Evolutionary conservation across 192 early-diverging fungal species (phyloP), one percentile per base, ranked within the genome.

Genomic region (Backusella morwellensis): DNA sequence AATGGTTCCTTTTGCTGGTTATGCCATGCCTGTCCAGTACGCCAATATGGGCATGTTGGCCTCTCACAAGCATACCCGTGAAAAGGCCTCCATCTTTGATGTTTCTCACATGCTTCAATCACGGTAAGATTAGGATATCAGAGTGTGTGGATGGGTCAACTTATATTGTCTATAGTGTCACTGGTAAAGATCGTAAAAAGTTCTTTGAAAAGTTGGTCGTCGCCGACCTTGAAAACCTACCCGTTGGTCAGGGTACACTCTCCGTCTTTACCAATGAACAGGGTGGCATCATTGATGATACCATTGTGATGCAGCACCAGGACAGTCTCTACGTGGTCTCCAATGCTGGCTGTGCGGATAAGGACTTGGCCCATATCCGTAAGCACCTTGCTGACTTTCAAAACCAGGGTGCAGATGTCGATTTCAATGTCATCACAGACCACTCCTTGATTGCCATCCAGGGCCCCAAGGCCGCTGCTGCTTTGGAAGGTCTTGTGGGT

Each of bases 21-120:
- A 95, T 91, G 88, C 88, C 74, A 99, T 99, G 98, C 98, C 98
- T 40, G 93, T 99, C 71, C 91, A 94, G 78, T 99, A 98, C 81
- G 75, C 88, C 34, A 87, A 88, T 80, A 88, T 92, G 82, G 96
- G 97, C 44, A 92, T 95, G 8, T 86, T 98, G 35, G 93, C 93
- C 41, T 95, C 94, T 34, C 98, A 98, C 82, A 83, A 90, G 38
- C 93, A 93, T 83, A 97, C 96, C 21, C 89, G 98, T 77, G 83
- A 91, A 78, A 91, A 96, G 63, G 94, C 96, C 2, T 97, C 95
- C 6, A 86, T 99, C 66, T 99, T 99, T 84, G 98, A 99, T 85
- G 98, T 99, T 35, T 96, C 95, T 40, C 98, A 99, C 82, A 99
- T 99, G 98, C 88, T 98, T 74, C 97, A 98, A 83, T 95, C 95